Percentiles rank a stretch among this genome's conserved stretches.
phyloP scores from a whole-genome alignment of 352 stramenopile genomes.

The Globisporangium radiosum region DNA sequence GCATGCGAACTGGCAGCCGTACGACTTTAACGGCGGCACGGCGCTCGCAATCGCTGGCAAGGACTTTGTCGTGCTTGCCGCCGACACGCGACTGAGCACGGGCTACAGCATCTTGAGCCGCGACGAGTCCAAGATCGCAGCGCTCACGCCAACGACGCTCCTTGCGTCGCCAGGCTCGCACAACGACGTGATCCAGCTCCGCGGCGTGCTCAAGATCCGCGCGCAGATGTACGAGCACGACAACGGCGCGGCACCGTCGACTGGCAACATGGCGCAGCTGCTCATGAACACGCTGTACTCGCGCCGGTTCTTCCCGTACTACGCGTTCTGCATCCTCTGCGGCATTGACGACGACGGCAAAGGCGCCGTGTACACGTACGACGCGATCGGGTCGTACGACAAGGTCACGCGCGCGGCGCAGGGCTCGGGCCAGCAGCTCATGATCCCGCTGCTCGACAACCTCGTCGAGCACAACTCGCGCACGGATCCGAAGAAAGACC shows the following conservation, averaged over 20 bases:
- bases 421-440: conserved; percentile 93
- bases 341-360: conserved; percentile 96
- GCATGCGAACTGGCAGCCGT: conserved; percentile 68
- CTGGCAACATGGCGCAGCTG: conserved; percentile 92
- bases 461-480: conserved; percentile 90
- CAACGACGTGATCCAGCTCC: conserved; percentile 85
- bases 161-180: conserved; percentile 76
- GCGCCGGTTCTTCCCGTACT: conserved; percentile 99
- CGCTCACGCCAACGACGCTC: conserved; percentile 64
- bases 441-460: conserved; percentile 99
- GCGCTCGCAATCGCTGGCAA: conserved; percentile 91
- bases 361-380: conserved; percentile 97
- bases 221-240: conserved; percentile 92
- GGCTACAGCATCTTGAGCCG: conserved; percentile 97
- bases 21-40: conserved; percentile 84
- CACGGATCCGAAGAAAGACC: conserved; percentile 88
- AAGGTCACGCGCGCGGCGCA: conserved; percentile 66
- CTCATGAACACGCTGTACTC: conserved; percentile 98
- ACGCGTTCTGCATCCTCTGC: conserved; percentile 97
- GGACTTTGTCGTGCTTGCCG: conserved; percentile 96
- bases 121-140: conserved; percentile 89
- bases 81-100: conserved; percentile 93
- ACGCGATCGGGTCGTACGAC: conserved; percentile 93
- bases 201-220: conserved; percentile 70
- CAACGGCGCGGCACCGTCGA: conserved; percentile 92